Base-by-base conservation (phyloP, 148 eudicot species). In the Nyssa sinensis region DNA sequence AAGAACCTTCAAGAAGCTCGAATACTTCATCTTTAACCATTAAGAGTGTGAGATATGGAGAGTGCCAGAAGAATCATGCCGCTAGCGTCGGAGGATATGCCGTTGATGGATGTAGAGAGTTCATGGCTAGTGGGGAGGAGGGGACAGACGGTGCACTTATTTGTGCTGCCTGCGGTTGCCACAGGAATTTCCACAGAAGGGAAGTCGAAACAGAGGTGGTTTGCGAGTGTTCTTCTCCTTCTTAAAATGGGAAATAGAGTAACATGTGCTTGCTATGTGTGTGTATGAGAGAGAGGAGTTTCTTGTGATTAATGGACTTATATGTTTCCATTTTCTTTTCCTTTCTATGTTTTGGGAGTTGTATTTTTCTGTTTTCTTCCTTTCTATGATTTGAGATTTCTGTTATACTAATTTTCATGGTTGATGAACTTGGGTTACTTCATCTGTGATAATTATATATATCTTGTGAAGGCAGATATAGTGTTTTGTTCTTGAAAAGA, bases 91-190 rank as follows among this genome's bases (percentile, higher is more conserved):
- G 91, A 5, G 91, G 88, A 27, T 81, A 85, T 65, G 91, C 85
- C 0, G 86, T 87, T 1, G 91, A 87, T 21, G 91, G 91, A 0
- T 87, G 91, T 79, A 72, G 86, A 67, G 91, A 87, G 25, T 87
- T 85, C 76, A 83, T 87, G 84, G 80, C 91, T 0, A 60, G 70
- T 19, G 83, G 84, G 51, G 86, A 71, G 63, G 91, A 81, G 2
- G 83, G 87, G 3, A 70, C 85, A 12, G 24, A 11, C 19, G 83
- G n/a, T 3, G 85, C 83, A 0, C 81, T 87, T 7, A 73, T 70
- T 5, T 87, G 91, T 59, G 91, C 88, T 27, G 88, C 88, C 67
- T 87, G 91, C 23, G 85, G 87, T 66, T 87, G 91, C 81, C 91
- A 87, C 88, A 78, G 91, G 31, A 87, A 75, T 74, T 85, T 83